Evolutionary conservation across 2,329 filamentous ascomycete species (phyloP).

Genomic region (Aspergillus aculeatinus): DNA sequence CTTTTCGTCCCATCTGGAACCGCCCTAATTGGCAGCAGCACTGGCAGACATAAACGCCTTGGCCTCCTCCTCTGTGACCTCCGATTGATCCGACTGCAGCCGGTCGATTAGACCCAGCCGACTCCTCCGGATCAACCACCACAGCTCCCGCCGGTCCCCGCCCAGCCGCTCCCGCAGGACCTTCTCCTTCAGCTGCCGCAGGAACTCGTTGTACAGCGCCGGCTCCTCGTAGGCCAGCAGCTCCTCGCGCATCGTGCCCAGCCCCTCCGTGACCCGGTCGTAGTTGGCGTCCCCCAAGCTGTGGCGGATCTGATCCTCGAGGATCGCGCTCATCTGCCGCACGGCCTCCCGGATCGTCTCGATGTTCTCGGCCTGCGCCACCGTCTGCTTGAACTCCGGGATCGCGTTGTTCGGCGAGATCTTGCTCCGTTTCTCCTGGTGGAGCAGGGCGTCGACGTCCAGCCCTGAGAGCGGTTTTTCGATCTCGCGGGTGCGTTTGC

Average conservation of each 20-base stretch:
- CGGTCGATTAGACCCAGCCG: slow-evolving; percentile 72
- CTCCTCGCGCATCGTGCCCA: slow-evolving; percentile 76
- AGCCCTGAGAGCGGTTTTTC: slow-evolving; percentile 87
- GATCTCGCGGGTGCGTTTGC: slow-evolving; percentile 64
- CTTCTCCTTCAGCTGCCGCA: slow-evolving; percentile 69
- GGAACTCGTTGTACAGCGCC: slow-evolving; percentile 70
- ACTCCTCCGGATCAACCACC: slow-evolving; percentile 68
- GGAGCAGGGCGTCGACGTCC: slow-evolving; percentile 79
- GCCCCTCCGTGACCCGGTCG: slow-evolving; percentile 68
- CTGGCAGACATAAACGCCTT: slow-evolving; percentile 37
- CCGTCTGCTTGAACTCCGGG: slow-evolving; percentile 82
- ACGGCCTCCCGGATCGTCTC: slow-evolving; percentile 65
- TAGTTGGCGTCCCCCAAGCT: slow-evolving; percentile 78
- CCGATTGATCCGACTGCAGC: slow-evolving; percentile 61
- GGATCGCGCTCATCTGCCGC: slow-evolving; percentile 71
- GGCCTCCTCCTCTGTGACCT: slow-evolving; percentile 70
- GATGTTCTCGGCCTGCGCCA: slow-evolving; percentile 61
- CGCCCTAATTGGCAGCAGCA: not conserved
- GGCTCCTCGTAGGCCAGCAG: slow-evolving; percentile 74
- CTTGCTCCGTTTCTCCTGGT: slow-evolving; percentile 51
- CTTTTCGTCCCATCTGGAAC: not conserved
- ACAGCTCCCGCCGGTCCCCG: slow-evolving; percentile 78
- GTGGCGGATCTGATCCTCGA: slow-evolving; percentile 66
- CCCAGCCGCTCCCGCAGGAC: slow-evolving; percentile 68
- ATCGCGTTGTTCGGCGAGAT: slow-evolving; percentile 74